Evolutionary conservation across 2,329 filamentous ascomycete genomes (phyloP), one percentile per base, ranked within the genome.

Genomic region (Cladophialophora exuberans): DNA sequence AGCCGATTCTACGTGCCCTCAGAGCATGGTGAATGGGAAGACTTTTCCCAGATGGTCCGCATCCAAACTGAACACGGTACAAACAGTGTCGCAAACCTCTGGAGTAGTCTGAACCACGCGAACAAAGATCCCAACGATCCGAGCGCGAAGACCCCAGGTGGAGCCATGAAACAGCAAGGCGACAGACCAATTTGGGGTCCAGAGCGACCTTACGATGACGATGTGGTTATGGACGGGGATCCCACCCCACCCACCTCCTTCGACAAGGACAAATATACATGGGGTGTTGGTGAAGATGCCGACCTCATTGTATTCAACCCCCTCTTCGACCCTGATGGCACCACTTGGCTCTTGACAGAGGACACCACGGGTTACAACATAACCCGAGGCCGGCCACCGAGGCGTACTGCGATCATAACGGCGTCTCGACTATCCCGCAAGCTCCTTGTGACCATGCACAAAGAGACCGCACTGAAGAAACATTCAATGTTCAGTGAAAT

Each of bases 401-500:
- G 93, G 6, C 87, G 93, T 20, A 87, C 89, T 35, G 88, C 90
- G 63, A 96, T 97, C 73, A 93, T 96, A 69, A 93, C 92, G 0
- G 87, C 91, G 0, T 88, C 88, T 1, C 85, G 93, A 49, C 87
- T 97, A 74, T 94, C 88, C 10, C 85, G 86, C 44, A 84, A 84
- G 42, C 83, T 97, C 43, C 80, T 97, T 11, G 77, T 85, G 58
- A 87, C 87, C 15, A 97, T 97, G 93, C 93, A 97, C 76, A 83
- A 85, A 52, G 91, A 96, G 76, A 96, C 92, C 3, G 84, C 86
- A 25, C 82, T 89, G 65, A 86, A 87, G 67, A 92, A 91, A 65
- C 89, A 95, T 72, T 89, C 89, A 61, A 95, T 94, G 76, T 96
- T 96, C 70, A 89, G 91, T 0, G 93, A 97, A 72, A 97, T 97